These are phyloP conservation scores for Fusarium drepaniforme DNA, from an alignment of 2,329 filamentous ascomycete genomes.

Conservation along the genomic window DNA sequence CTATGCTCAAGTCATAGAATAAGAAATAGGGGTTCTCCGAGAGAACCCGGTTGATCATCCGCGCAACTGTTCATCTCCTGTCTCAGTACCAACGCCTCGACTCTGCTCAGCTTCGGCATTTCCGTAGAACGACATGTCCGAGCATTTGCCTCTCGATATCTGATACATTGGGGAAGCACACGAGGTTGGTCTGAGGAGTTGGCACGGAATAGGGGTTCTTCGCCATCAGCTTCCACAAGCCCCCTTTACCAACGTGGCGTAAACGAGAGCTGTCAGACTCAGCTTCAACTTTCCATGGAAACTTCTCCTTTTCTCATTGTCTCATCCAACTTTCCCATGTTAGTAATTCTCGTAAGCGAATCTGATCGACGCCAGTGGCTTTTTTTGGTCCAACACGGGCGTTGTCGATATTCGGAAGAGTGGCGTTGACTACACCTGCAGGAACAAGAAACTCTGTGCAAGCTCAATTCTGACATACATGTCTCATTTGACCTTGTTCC, in stretches of 20 bases:
- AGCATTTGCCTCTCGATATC: not conserved
- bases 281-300: not conserved
- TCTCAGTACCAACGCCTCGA: constrained; percentile 8
- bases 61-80: not conserved
- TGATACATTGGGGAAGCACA: not conserved
- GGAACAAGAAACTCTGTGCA: constrained; percentile 5
- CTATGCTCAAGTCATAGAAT: constrained; percentile 5
- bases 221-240: not conserved
- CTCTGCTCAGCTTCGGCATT: constrained; percentile 25
- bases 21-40: constrained; percentile 8
- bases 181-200: not conserved
- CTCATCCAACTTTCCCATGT: not conserved
- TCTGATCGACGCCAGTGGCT: constrained; percentile 5
- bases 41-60: constrained; percentile 1
- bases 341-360: not conserved
- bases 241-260: not conserved
- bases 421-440: not conserved
- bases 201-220: not conserved
- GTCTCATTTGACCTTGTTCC: constrained; percentile 19
- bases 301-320: not conserved
- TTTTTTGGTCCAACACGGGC: constrained; percentile 5
- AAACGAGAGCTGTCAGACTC: not conserved
- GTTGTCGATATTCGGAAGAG: not conserved
- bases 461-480: constrained; percentile 12
- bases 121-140: constrained; percentile 1